phyloP scores from a whole-genome alignment of 345 rosid species.

The Citrus medica region DNA sequence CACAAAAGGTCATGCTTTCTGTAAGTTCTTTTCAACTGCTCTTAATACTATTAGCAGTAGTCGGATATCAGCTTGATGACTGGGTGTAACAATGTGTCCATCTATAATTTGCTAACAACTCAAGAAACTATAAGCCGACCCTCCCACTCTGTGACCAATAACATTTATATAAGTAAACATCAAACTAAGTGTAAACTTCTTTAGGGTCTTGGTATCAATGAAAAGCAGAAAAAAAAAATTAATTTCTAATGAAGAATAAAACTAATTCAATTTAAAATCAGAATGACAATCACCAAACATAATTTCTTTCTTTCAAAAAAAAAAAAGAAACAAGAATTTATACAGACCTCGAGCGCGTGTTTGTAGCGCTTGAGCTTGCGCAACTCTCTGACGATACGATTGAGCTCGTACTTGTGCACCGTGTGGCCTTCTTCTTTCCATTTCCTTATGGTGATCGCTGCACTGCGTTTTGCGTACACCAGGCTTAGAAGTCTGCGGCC shows the following conservation, averaged over 20 bases:
- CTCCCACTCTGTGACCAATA: neutral
- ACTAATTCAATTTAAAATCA: neutral
- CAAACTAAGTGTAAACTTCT: neutral
- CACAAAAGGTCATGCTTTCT: neutral
- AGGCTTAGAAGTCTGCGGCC: conserved; percentile 72
- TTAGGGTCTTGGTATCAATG: neutral
- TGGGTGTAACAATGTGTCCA: neutral
- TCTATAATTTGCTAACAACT: neutral
- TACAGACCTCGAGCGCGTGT: conserved; percentile 88
- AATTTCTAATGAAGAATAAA: neutral
- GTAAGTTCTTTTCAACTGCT: neutral
- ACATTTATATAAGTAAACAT: neutral
- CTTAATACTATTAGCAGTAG: neutral
- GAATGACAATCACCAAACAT: neutral
- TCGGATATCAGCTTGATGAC: neutral
- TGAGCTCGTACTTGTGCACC: conserved; percentile 73
- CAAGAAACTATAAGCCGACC: neutral
- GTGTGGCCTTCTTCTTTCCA: conserved; percentile 78
- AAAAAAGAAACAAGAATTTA: neutral
- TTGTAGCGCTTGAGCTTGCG: conserved; percentile 82
- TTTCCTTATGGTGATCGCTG: conserved; percentile 57
- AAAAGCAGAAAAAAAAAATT: neutral
- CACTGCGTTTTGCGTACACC: conserved; percentile 74
- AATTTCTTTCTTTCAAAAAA: neutral
- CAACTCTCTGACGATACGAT: conserved; percentile 80